A percentile compares a stretch with the other conserved stretches of the same genome.
These are phyloP conservation scores for Vicia villosa DNA, from an alignment of 306 rosid species.

Conservation along the genomic window DNA sequence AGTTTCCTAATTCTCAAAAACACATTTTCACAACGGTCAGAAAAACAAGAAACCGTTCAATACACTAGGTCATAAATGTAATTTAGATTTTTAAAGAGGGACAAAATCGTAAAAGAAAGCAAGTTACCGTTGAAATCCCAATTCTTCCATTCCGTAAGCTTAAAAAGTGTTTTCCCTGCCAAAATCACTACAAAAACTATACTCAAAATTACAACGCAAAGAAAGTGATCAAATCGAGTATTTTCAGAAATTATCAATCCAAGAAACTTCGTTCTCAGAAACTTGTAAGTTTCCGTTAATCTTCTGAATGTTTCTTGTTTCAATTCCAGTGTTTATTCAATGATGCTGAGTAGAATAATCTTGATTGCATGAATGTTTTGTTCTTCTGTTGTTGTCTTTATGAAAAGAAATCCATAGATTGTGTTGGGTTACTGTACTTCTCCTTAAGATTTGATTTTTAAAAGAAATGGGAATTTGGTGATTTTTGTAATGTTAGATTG, in stretches of 20 bases:
- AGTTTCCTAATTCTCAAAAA: background rate
- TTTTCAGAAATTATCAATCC: background rate
- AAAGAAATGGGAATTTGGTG: background rate
- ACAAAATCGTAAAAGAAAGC: slow-evolving; percentile 30
- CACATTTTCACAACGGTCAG: slow-evolving; percentile 21
- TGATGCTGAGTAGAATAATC: background rate
- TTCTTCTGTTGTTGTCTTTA: background rate
- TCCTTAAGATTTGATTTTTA: no score
- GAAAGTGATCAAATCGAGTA: background rate
- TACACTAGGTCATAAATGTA: background rate
- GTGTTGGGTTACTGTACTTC: background rate
- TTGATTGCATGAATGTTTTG: background rate
- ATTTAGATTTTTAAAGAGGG: slow-evolving; percentile 5
- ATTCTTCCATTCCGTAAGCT: background rate
- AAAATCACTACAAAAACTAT: background rate
- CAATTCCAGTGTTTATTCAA: slow-evolving; percentile 7
- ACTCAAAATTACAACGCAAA: background rate
- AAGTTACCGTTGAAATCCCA: slow-evolving; percentile 53
- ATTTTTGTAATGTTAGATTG: background rate
- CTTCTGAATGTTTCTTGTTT: background rate
- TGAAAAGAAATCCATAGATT: background rate
- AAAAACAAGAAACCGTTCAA: background rate
- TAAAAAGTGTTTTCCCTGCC: background rate
- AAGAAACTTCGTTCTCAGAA: background rate
- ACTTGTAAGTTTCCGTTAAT: slow-evolving; percentile 39